These are phyloP conservation scores for Dothideomycetes sp. DNA, from an alignment of 2,329 filamentous ascomycete species.

Conservation along the genomic window DNA sequence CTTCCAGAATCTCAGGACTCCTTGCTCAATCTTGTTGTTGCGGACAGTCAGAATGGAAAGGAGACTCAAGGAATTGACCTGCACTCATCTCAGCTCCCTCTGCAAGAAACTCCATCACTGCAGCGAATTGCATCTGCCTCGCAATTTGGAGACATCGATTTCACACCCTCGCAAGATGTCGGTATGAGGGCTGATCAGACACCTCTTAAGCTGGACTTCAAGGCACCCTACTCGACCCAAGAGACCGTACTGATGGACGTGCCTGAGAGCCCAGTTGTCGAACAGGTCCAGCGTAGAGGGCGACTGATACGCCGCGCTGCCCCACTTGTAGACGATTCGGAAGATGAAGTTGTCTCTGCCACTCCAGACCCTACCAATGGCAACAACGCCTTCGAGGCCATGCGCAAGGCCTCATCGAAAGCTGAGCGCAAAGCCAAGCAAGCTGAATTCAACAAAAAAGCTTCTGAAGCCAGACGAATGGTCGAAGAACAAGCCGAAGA, in stretches of 20 bases:
- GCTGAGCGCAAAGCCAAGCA: conserved; percentile 42
- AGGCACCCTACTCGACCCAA: conserved; percentile 56
- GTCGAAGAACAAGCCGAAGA: conserved; percentile 91
- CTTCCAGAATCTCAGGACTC: conserved; percentile 22
- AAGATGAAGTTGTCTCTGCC: conserved; percentile 28
- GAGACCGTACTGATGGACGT: conserved; percentile 54
- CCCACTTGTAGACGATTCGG: conserved; percentile 27
- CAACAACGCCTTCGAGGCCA: conserved; percentile 52
- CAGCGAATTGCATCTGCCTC: conserved; percentile 48
- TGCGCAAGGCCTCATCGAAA: conserved; percentile 53
- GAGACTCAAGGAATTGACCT: conserved; percentile 25
- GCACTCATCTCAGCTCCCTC: conserved; percentile 18
- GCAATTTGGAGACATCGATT: conserved; percentile 47
- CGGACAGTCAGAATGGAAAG: conserved; percentile 10
- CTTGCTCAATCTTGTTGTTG: conserved; percentile 19
- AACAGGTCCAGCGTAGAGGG: conserved; percentile 35
- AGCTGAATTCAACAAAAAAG: conserved; percentile 68
- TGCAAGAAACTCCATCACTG: conserved; percentile 16
- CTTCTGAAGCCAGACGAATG: conserved; percentile 76
- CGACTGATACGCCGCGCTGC: conserved; percentile 31
- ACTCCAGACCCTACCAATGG: conserved; percentile 2
- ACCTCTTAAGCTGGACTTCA: conserved; percentile 25
- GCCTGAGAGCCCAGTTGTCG: conserved; percentile 51
- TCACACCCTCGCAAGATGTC: conserved; percentile 59
- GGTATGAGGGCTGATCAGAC: conserved; percentile 62